Percentiles rank a stretch among this genome's conserved stretches.
phyloP scores from a whole-genome alignment of 495 filamentous ascomycete species.

The Amorphotheca resinae region DNA sequence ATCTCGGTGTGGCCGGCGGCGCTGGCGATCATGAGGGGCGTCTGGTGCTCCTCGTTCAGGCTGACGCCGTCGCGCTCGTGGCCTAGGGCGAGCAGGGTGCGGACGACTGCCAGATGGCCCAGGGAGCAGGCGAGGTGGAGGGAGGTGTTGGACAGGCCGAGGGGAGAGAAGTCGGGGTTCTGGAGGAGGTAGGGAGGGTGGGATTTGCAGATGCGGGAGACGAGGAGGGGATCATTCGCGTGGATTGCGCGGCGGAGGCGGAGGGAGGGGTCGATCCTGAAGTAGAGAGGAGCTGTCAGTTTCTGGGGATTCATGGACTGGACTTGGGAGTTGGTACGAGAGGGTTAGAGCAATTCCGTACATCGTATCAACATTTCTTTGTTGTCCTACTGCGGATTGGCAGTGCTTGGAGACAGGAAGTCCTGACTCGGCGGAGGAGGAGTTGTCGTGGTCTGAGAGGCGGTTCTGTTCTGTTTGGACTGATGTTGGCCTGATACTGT shows the following conservation, averaged over 20 bases:
- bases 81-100: conserved; percentile 36
- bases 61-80: conserved; percentile 49
- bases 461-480: not conserved
- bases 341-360: conserved; percentile 1
- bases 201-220: conserved; percentile 57
- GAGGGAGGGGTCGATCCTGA: conserved; percentile 52
- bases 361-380: conserved; percentile 10
- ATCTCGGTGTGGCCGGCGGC: conserved; percentile 44
- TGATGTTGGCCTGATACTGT: not conserved
- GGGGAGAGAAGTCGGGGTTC: conserved; percentile 47
- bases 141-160: conserved; percentile 52
- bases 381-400: not conserved
- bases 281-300: not conserved
- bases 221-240: conserved; percentile 55
- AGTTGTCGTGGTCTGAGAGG: not conserved
- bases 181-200: conserved; percentile 48
- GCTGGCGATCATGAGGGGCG: conserved; percentile 54
- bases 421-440: too few relatives aligned
- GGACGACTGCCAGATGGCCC: conserved; percentile 51
- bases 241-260: conserved; percentile 63
- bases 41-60: conserved; percentile 59
- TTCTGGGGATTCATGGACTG: not conserved
- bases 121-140: conserved; percentile 63
- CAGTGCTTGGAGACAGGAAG: not conserved
- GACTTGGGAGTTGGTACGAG: not conserved